Base-by-base conservation (phyloP, 169 alveolate genomes). In the Cryptosporidium sp. region DNA sequence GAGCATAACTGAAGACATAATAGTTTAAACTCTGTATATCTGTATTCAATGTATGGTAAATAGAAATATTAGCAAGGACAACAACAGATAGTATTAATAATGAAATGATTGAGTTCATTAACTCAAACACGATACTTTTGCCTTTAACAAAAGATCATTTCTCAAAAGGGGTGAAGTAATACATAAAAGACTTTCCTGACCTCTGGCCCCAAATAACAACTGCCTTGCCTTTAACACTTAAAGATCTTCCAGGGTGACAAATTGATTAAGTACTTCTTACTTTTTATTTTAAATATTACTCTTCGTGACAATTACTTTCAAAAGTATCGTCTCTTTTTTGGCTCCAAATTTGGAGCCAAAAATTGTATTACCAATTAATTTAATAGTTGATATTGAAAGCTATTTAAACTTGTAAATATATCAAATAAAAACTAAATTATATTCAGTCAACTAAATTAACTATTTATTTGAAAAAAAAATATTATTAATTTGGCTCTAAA, bases 311-410 rank as follows among this genome's bases (percentile, higher is more conserved):
- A 23, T 56, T 26, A 26, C 23, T 35, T 16, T 65, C 9, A 21
- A n/a, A 65, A 65, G 72, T 65, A 65, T 65, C 51, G 72, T 65
- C 72, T 65, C 72, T 37, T 9, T 56, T 65, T 65, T 65, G 72
- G 72, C 72, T 65, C 72, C 72, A 65, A 65, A 37, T 16, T 21
- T n/a, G 35, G 67, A 56, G 67, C 67, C 67, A n/a, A 56, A 56
- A 48, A 16, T 48, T 26, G 21, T 56, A 42, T 8, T 42, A 42
- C 18, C 18, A 56, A 16, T 26, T 8, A 56, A 56, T 21, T 26
- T 12, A 56, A 0, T 56, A 56, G 0, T 21, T 56, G 6, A n/a
- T 26, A n/a, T n/a, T 56, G 8, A 14, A 14, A 2, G 52, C 56
- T 48, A 48, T 48, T 48, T 48, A 48, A 42, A 14, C 56, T n/a